Evolutionary conservation across 768 basidiomycete species (phyloP).

Genomic region (Termitomyces sp.): DNA sequence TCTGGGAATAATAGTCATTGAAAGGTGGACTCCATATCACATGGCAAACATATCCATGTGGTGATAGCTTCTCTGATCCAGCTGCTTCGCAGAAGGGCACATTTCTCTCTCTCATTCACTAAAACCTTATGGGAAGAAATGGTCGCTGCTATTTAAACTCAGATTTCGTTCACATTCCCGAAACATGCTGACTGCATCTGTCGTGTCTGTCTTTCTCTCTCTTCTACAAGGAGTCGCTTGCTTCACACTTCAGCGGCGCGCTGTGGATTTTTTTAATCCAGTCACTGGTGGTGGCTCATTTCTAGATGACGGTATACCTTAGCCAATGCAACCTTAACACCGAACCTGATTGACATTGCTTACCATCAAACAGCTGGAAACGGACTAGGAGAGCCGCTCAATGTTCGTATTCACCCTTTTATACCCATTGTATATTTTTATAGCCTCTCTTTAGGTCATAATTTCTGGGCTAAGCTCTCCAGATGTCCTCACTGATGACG

Average conservation of each 20-base stretch:
- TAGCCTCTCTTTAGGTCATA: constrained; percentile 38
- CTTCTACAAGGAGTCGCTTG: neutral
- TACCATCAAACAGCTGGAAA: constrained; percentile 20
- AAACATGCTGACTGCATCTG: neutral
- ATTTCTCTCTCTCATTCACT: neutral
- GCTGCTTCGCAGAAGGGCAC: neutral
- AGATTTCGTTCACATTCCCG: neutral
- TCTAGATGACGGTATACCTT: constrained; percentile 49
- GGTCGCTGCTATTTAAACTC: neutral
- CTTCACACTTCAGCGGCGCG: constrained; percentile 12
- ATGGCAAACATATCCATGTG: neutral
- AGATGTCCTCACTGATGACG: constrained; percentile 47
- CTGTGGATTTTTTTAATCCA: constrained; percentile 39
- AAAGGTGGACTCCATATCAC: neutral
- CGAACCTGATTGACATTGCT: neutral
- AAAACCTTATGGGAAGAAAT: neutral
- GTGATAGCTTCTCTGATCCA: neutral
- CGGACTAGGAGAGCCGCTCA: constrained; percentile 68
- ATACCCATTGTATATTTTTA: constrained; percentile 16
- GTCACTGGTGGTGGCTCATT: constrained; percentile 49
- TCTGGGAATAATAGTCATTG: neutral
- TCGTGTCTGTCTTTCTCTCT: neutral
- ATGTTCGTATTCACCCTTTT: constrained; percentile 40
- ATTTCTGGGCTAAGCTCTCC: constrained; percentile 61
- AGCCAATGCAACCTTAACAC: neutral